Base-by-base conservation (phyloP, 1,284 basidiomycete genomes). In the Cryptococcus sp. region DNA sequence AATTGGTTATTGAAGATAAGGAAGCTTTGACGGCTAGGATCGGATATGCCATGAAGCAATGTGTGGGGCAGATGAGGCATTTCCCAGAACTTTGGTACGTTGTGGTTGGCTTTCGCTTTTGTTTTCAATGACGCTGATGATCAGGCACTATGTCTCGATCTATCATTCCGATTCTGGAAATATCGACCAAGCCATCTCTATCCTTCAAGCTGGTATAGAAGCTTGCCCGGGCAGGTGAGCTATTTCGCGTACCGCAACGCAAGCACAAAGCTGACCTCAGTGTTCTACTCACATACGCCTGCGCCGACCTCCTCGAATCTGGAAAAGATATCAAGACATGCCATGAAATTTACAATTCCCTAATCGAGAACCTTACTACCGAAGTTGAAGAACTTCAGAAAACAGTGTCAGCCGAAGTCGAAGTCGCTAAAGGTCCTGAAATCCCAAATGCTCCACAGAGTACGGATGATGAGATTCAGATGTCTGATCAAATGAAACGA, bases 41-140 rank as follows among this genome's bases (percentile, higher is more conserved):
- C 7, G 83, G 85, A 58, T 84, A 85, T 45, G 89, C 91, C 2
- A 91, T 96, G 73, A 81, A 85, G 56, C 92, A 94, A 60, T 73
- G 76, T 78, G 89, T 57, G 85, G 91, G 62, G 80, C 86, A 71
- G 55, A 90, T 98, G 88, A 82, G 93, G 41, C 98, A 91, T 76
- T 98, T 87, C 72, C 85, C 89, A 4, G 96, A 98, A 72, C 85
- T 98, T 45, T 97, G 92, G 93, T 89, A 59, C 54, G 81, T 71
- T 4, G n/a, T n/a, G n/a, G n/a, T n/a, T n/a, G n/a, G 32, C 42
- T 25, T 46, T 5, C 24, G 13, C n/a, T 39, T 48, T 21, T 4
- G 16, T 19, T 23, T 18, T 32, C 2, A 19, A 14, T 22, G 22
- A n/a, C 4, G 41, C 32, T 48, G 1, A 19, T 18, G 18, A 23